Conservation (phyloP, 306 rosid genomes). For the Sphenostylis stenocarpa region DNA sequence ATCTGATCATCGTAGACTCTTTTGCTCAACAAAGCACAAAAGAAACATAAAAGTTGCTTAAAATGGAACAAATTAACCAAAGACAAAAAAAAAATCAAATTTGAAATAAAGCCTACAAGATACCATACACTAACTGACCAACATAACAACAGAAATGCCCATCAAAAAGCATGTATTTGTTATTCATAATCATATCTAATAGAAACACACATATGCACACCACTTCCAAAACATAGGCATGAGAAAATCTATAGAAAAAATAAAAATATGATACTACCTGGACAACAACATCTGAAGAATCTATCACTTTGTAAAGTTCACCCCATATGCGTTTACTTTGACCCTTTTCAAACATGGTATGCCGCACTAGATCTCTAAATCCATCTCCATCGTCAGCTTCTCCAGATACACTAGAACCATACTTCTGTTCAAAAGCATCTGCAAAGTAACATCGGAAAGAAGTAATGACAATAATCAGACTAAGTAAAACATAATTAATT, state of each 20-base stretch:
- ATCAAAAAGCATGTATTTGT: not conserved
- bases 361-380: conserved; percentile 84
- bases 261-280: conserved; percentile 63
- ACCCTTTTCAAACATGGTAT: conserved; percentile 96
- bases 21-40: conserved; percentile 5
- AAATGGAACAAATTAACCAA: not conserved
- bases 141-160: not conserved
- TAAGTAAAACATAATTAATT: not conserved
- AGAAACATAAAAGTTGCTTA: not conserved
- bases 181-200: not conserved
- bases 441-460: conserved; percentile 1
- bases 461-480: not conserved
- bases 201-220: not conserved
- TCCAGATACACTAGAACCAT: conserved; percentile 39
- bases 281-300: conserved; percentile 96
- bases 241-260: not conserved
- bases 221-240: not conserved
- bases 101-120: not conserved
- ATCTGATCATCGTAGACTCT: conserved; percentile 3
- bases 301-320: conserved; percentile 97
- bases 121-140: not conserved
- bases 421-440: conserved; percentile 77
- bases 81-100: too few relatives aligned
- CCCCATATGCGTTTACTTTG: conserved; percentile 99
- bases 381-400: conserved; percentile 74